phyloP scores from a whole-genome alignment of 2,329 filamentous ascomycete genomes.

The Nigrospora osmanthi region DNA sequence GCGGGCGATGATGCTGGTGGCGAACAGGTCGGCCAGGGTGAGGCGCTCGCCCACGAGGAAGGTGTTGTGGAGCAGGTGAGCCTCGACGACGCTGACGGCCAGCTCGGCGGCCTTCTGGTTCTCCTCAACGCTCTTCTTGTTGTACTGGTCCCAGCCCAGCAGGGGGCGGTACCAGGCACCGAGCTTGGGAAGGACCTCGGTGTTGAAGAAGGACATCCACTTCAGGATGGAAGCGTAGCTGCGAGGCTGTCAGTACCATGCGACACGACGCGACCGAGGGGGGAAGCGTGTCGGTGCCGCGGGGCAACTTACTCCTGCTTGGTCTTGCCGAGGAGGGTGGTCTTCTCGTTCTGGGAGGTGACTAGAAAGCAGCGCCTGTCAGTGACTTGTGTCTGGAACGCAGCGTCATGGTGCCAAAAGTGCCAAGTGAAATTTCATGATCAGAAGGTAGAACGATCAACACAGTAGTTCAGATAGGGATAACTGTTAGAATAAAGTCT shows the following conservation, averaged over 20 bases:
- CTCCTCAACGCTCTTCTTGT: slow-evolving; percentile 95
- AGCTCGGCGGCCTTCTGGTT: slow-evolving; percentile 60
- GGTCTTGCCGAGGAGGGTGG: slow-evolving; percentile 96
- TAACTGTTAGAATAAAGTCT: slow-evolving; percentile 80
- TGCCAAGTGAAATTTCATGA: slow-evolving; percentile 5
- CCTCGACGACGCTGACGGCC: slow-evolving; percentile 67
- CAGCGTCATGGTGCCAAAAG: slow-evolving; percentile 18
- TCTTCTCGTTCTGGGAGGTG: slow-evolving; percentile 99
- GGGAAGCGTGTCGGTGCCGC: background rate
- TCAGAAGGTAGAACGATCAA: slow-evolving; percentile 91
- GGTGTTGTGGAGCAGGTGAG: slow-evolving; percentile 86
- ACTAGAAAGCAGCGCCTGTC: slow-evolving; percentile 45
- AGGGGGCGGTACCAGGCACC: slow-evolving; percentile 82
- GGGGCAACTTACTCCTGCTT: slow-evolving; percentile 77
- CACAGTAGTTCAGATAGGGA: slow-evolving; percentile 95
- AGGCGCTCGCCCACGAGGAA: slow-evolving; percentile 97
- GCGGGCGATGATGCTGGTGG: slow-evolving; percentile 68
- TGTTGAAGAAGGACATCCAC: slow-evolving; percentile 97
- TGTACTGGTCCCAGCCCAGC: slow-evolving; percentile 75
- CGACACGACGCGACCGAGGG: background rate
- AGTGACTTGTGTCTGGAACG: slow-evolving; percentile 1
- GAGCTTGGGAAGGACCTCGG: slow-evolving; percentile 68
- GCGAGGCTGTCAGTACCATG: slow-evolving; percentile 13
- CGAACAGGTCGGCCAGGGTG: slow-evolving; percentile 91
- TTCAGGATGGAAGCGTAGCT: slow-evolving; percentile 92